Base-by-base conservation (phyloP, 495 filamentous ascomycete genomes). In the Penicillium robsamsonii region DNA sequence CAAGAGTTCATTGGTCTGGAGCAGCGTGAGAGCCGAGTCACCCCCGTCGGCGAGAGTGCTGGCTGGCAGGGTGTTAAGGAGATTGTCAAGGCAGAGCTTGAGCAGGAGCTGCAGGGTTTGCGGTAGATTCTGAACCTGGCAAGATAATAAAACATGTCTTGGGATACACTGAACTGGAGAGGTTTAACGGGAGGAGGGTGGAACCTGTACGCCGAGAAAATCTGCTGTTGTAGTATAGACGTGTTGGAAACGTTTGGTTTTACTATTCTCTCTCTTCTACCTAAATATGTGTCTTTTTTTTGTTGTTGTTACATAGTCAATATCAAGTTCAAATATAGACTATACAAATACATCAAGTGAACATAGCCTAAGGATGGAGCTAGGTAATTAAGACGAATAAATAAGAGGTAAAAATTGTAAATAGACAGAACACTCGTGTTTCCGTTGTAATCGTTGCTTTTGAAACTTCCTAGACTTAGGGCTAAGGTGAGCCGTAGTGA, bases 1-100 rank as follows among this genome's bases (percentile, higher is more conserved):
- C 66, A 81, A 51, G 88, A 96, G 71, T 89, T 96, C 62, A 74
- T 82, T 22, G 91, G 85, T 7, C 68, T 97, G n/a, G 35, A 38
- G 35, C 35, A 38, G n/a, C 35, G 35, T 17, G 35, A 38, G 35
- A 38, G 35, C 3, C 35, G 35, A n/a, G 35, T 38, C n/a, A 38
- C 35, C 15, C 15, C 35, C 2, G 35, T 38, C 15, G 15, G 35
- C 2, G 66, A 61, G 41, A 60, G 59, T 53, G 60, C 60, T 8
- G 35, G 35, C n/a, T 77, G 73, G 73, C 46, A 73, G 52, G 65
- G 53, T n/a, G 72, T 77, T 17, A 55, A 67, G 12, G 73, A 77
- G 48, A 67, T 77, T 49, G 63, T 77, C 4, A 74, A 73, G 60
- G 35, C 35, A 15, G 35, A 38, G 35, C 35, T 38, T 17, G 35